Evolutionary conservation across 2,329 filamentous ascomycete genomes (phyloP).

Genomic region (Trichoderma sp.): DNA sequence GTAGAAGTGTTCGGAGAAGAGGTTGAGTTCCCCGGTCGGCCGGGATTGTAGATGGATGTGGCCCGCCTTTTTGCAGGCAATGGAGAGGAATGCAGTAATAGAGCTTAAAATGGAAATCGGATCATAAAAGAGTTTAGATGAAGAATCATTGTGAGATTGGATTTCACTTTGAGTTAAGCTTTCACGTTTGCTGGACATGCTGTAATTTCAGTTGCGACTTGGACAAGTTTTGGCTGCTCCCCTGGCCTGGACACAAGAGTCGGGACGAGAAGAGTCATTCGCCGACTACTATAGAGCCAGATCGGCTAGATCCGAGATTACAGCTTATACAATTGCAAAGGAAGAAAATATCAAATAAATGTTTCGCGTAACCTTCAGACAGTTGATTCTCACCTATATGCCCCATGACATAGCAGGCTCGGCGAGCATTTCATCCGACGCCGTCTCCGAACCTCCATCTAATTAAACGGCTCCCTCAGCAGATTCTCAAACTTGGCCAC

Average conservation of each 20-base stretch:
- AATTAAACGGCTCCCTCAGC: slow-evolving; percentile 22
- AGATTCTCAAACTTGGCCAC: slow-evolving; percentile 27
- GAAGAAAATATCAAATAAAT: no score
- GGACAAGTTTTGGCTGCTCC: neutral
- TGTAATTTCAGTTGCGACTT: neutral
- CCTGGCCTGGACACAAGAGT: neutral
- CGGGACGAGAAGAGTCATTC: slow-evolving; percentile 1
- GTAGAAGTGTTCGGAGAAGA: neutral
- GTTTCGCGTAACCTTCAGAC: no score
- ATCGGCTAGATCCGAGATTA: no score
- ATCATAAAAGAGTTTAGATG: neutral
- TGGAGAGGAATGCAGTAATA: neutral
- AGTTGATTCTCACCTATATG: no score
- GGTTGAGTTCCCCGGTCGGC: neutral
- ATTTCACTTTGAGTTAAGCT: neutral
- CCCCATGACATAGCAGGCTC: no score
- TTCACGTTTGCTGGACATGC: neutral
- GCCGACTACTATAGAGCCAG: neutral
- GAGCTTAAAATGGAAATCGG: neutral
- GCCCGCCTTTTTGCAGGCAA: neutral
- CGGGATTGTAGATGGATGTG: neutral
- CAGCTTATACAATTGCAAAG: no score
- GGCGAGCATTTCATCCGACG: no score
- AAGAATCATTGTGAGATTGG: neutral
- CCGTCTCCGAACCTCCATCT: neutral